Base-by-base conservation (phyloP, 345 rosid genomes). In the Pelargonium nanum region DNA sequence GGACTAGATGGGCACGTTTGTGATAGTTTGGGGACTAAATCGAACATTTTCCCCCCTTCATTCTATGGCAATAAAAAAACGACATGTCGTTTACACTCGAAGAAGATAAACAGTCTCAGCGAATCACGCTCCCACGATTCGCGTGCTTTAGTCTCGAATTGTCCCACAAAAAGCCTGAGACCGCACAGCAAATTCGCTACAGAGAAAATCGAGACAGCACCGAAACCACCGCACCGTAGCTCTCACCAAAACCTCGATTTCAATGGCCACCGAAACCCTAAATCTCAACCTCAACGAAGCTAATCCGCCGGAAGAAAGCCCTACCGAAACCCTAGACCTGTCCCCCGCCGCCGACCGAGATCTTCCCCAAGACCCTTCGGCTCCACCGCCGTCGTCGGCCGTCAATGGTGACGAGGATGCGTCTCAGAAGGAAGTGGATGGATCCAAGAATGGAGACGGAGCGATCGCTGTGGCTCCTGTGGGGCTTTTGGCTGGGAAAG, bases 191-290 rank as follows among this genome's bases (percentile, higher is more conserved):
- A n/a, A n/a, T n/a, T n/a, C n/a, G n/a, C n/a, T n/a, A n/a, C 48
- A 12, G 15, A 40, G 48, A 12, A 12, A 40, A n/a, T 25, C 52
- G 16, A 25, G 2, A 25, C 21, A 6, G n/a, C 30, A 2, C 12
- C 21, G 1, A 30, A 24, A 9, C 60, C 17, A 56, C 0, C 8
- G 6, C 34, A 6, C 24, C 17, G 26, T 21, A 21, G 21, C 57
- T 30, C 21, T 45, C 57, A 5, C 62, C n/a, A 44, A 20, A 16
- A 19, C 19, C 26, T 57, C 24, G 7, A 1, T n/a, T 40, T 8
- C 68, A 30, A 83, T 86, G 89, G 80, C 85, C 68, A 71, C 22
- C 57, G 67, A 70, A 44, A 40, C 77, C 17, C 73, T 44, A 26
- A 80, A 2, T 40, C 48, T 69, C 15, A 69, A 74, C 44, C 78